Percentiles rank a stretch among this genome's conserved stretches.
Evolutionary conservation across 768 basidiomycete genomes (phyloP).

Genomic region (Amanita thiersii): DNA sequence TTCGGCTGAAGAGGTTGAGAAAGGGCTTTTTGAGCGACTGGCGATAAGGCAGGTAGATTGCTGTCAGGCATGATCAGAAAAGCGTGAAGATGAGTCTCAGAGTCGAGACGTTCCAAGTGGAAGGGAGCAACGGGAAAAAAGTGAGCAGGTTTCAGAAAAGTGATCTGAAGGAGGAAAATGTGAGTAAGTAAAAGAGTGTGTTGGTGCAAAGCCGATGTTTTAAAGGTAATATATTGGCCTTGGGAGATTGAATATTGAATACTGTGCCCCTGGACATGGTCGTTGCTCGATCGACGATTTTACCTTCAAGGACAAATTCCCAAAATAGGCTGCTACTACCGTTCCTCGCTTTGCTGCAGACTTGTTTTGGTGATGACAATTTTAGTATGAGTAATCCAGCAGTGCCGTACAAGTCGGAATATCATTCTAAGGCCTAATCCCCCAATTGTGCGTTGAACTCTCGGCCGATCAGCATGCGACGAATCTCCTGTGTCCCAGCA

Average conservation of each 20-base stretch:
- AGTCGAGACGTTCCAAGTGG: slow-evolving; percentile 4
- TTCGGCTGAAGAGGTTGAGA: neutral
- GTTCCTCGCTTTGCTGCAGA: neutral
- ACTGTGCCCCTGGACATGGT: no score
- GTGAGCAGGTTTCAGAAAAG: slow-evolving; percentile 6
- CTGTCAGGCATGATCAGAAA: no score
- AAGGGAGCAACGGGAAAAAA: neutral
- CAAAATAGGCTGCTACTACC: neutral
- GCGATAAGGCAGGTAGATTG: no score
- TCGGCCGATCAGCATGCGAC: slow-evolving; percentile 89
- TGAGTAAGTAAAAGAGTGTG: neutral
- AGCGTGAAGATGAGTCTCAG: slow-evolving; percentile 6
- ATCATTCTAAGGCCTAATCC: slow-evolving; percentile 9
- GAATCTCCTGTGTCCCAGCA: slow-evolving; percentile 94
- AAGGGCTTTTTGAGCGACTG: slow-evolving; percentile 1
- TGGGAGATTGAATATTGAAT: neutral
- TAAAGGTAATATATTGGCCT: slow-evolving; percentile 4
- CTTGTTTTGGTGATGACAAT: neutral
- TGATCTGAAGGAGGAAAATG: slow-evolving; percentile 6
- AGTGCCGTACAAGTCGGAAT: neutral
- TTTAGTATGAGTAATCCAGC: neutral
- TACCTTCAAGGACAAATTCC: neutral
- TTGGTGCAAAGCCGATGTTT: slow-evolving; percentile 1
- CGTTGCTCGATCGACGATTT: neutral
- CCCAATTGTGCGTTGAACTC: slow-evolving; percentile 76